Evolutionary conservation across 75 land plant species (phyloP), one percentile per base, ranked within the genome.

Genomic region (Larix kaempferi): DNA sequence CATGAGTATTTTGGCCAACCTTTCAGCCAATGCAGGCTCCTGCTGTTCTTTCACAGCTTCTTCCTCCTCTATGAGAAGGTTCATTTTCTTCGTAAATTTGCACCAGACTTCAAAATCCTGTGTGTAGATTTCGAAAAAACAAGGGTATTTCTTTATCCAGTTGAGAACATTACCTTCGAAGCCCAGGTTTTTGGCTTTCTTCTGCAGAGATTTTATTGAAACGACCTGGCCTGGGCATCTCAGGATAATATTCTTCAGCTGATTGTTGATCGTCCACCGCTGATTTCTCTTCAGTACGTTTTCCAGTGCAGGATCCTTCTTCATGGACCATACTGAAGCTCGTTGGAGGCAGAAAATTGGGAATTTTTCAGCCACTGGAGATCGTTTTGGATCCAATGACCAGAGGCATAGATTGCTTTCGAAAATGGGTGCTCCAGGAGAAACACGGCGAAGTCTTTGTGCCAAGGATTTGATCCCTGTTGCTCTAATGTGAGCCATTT

Each of bases 121-220:
- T 37, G 82, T 73, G 74, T 83, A 86, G 13, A 81, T 76, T 26
- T 91, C 87, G 80, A 89, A 97, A 77, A 96, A 89, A 23, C 88
- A 90, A 2, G 99, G 98, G 80, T 91, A 95, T 76, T 91, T 94
- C 25, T 81, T 83, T 10, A 97, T 82, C 91, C 98, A 89, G 29
- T 92, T 93, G 65, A 91, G 80, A 54, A 92, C 83, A 37, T 85
- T 78, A 49, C 91, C 90, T 78, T 81, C 64, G 44, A 90, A 92
- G 73, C 89, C 91, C 5, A 97, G 84, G 66, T 82, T 72, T 55
- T 84, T 86, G 75, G 92, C 85, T 55, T 86, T 81, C 76, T 81
- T 89, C 81, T 94, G 98, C 26, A 97, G 79, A 60, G 76, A 83
- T 12, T 74, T 62, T 37, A 97, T 85, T 2, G 99, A 79, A 74